Evolutionary conservation across 306 rosid species (phyloP).

Genomic region (Ammopiptanthus mongolicus): DNA sequence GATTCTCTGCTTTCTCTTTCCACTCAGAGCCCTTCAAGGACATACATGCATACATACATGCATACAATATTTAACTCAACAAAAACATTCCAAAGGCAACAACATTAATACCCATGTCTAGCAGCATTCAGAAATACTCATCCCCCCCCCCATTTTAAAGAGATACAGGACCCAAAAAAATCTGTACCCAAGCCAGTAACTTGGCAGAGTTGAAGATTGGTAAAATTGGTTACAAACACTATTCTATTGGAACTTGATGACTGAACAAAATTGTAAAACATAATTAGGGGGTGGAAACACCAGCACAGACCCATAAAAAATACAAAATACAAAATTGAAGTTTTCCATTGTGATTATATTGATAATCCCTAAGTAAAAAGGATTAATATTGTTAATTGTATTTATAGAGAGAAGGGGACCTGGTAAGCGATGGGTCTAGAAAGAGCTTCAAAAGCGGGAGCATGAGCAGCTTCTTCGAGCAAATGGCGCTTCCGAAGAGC

Average conservation of each 20-base stretch:
- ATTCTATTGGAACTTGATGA: not conserved
- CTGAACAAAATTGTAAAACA: not conserved
- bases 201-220: not conserved
- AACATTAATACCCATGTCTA: not conserved
- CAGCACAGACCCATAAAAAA: not conserved
- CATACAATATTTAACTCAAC: conserved; percentile 4
- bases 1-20: conserved; percentile 86
- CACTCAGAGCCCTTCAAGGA: conserved; percentile 81
- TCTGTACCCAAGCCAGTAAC: not conserved
- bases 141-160: too few relatives aligned
- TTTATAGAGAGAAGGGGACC: conserved; percentile 25
- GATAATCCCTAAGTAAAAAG: not conserved
- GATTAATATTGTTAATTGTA: not conserved
- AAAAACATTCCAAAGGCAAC: conserved; percentile 2
- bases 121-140: not conserved
- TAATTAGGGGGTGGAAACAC: not conserved
- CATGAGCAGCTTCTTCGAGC: conserved; percentile 95
- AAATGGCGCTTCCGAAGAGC: conserved; percentile 85
- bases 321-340: not conserved
- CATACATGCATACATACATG: not conserved
- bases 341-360: not conserved
- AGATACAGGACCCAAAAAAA: not conserved
- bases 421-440: conserved; percentile 63
- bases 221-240: not conserved
- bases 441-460: conserved; percentile 75